Conservation (phyloP, 1,284 basidiomycete genomes). For the Cutaneotrichosporon cavernicola region DNA sequence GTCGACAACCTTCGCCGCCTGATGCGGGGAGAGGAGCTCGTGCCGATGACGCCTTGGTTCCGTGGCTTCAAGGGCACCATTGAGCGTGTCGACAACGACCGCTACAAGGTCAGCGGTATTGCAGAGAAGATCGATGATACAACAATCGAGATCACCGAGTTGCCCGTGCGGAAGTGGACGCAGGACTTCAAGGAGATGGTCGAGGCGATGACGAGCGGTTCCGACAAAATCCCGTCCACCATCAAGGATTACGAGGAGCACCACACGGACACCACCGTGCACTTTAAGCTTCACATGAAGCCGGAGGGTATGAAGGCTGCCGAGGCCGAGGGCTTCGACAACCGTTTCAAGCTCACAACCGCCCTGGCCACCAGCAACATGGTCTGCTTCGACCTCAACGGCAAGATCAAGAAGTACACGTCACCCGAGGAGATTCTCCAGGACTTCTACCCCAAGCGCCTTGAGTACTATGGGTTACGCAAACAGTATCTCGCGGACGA, state of each 20-base stretch:
- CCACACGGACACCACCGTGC: conserved; percentile 88
- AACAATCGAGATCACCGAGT: conserved; percentile 90
- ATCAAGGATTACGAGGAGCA: conserved; percentile 91
- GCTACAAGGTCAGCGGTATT: conserved; percentile 80
- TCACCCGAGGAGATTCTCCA: conserved; percentile 88
- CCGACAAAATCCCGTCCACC: conserved; percentile 63
- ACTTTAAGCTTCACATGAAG: conserved; percentile 79
- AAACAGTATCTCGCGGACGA: conserved; percentile 91
- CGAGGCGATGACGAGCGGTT: conserved; percentile 61
- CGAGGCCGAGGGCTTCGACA: conserved; percentile 80
- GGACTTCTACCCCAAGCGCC: conserved; percentile 86
- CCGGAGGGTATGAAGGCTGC: conserved; percentile 81
- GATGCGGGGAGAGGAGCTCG: conserved; percentile 81
- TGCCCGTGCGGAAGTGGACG: conserved; percentile 96
- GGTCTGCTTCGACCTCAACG: conserved; percentile 96
- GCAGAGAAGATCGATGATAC: conserved; percentile 76
- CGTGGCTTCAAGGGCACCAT: conserved; percentile 85
- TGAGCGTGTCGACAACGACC: conserved; percentile 74
- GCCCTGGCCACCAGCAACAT: conserved; percentile 91
- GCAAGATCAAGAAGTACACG: conserved; percentile 93
- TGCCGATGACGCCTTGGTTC: conserved; percentile 95
- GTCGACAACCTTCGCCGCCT: conserved; percentile 82
- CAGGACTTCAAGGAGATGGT: conserved; percentile 86
- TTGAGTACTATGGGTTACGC: conserved; percentile 90
- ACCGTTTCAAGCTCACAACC: conserved; percentile 84